Evolutionary conservation across 164 flowering plant species (phyloP).

Genomic region (Nymphaea thermarum): DNA sequence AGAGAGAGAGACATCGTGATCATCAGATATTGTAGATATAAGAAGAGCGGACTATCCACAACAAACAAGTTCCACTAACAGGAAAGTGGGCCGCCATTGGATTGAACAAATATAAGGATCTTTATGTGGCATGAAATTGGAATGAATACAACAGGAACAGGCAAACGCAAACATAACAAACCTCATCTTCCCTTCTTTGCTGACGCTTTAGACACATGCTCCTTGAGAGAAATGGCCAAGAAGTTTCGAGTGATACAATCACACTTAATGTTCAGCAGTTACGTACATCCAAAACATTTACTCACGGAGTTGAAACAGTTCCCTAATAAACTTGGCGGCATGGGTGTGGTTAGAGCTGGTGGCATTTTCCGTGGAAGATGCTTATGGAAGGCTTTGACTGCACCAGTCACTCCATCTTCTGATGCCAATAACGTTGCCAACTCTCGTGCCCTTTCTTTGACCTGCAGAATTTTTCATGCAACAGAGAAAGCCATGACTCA

Average conservation of each 20-base stretch:
- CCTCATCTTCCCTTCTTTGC: neutral
- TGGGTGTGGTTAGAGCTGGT: conserved; percentile 18
- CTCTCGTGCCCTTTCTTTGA: conserved; percentile 65
- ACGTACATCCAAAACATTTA: conserved; percentile 61
- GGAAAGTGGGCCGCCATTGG: too few species aligned
- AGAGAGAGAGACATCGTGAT: too few species aligned
- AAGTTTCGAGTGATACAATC: neutral
- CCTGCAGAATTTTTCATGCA: conserved; percentile 27
- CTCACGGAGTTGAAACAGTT: conserved; percentile 15
- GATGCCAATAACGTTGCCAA: conserved; percentile 79
- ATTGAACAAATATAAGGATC: neutral
- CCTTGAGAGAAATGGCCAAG: neutral
- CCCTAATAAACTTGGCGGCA: conserved; percentile 16
- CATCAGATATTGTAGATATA: too few species aligned
- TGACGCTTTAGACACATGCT: neutral
- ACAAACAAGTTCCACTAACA: too few species aligned
- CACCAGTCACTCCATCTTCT: conserved; percentile 94
- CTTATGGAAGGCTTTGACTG: conserved; percentile 87
- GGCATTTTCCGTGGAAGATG: conserved; percentile 57
- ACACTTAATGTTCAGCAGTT: conserved; percentile 7
- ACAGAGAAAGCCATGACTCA: too few species aligned
- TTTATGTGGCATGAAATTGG: neutral
- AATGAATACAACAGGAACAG: neutral
- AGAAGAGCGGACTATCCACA: too few species aligned
- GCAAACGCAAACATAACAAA: neutral